A percentile compares a stretch with the other conserved stretches of the same genome.
These are phyloP conservation scores for Penicillium verhagenii DNA, from an alignment of 495 filamentous ascomycete genomes.

Conservation along the genomic window DNA sequence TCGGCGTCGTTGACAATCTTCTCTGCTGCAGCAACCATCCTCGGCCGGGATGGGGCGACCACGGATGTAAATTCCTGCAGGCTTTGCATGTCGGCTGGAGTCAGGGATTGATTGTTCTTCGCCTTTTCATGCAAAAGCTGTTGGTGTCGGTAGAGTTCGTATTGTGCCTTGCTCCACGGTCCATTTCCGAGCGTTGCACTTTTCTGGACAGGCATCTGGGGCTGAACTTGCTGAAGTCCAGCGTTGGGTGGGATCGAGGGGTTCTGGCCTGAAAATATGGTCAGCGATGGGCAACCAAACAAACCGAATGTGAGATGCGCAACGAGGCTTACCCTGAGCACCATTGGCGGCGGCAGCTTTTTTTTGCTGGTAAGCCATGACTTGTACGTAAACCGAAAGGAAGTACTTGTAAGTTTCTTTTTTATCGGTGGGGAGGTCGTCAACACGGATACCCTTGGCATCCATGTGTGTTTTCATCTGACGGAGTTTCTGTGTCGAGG, in stretches of 20 bases:
- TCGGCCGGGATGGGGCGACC: constrained; percentile 56
- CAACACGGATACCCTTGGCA: constrained; percentile 60
- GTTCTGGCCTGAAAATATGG: constrained; percentile 27
- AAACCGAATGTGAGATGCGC: neutral
- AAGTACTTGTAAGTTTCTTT: constrained; percentile 5
- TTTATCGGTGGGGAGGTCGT: constrained; percentile 47
- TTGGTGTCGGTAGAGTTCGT: constrained; percentile 69
- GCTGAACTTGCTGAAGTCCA: constrained; percentile 31
- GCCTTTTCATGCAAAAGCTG: constrained; percentile 81
- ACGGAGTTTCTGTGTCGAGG: constrained; percentile 65
- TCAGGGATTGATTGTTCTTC: constrained; percentile 76
- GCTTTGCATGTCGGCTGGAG: constrained; percentile 68
- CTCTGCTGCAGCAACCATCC: constrained; percentile 53
- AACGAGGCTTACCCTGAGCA: constrained; percentile 45
- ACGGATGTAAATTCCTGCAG: constrained; percentile 71
- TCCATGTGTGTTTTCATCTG: constrained; percentile 48
- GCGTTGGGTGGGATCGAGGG: constrained; percentile 48
- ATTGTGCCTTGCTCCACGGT: constrained; percentile 67
- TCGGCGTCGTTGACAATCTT: constrained; percentile 50
- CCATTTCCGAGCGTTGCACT: constrained; percentile 41
- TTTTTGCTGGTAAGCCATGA: constrained; percentile 37
- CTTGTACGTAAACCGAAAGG: constrained; percentile 39
- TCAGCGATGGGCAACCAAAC: neutral
- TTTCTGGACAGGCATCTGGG: constrained; percentile 32
- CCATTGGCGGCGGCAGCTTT: constrained; percentile 42